phyloP scores from a whole-genome alignment of 352 stramenopile species.

The Pythium inflatum region DNA sequence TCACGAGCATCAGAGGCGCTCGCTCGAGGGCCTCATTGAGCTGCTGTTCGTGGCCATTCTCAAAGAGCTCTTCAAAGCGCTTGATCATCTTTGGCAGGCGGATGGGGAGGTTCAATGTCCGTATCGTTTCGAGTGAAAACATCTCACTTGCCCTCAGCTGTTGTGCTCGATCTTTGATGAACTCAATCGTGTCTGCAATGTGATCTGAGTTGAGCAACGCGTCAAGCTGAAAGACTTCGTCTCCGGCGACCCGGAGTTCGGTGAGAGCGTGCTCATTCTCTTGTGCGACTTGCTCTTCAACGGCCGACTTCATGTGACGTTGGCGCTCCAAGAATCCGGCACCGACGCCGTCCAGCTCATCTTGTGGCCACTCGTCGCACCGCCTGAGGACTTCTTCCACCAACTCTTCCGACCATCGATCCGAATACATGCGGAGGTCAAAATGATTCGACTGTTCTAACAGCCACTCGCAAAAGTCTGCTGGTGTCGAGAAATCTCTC shows the following conservation, averaged over 20 bases:
- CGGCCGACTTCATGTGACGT: neutral
- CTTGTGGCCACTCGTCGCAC: slow-evolving; percentile 3
- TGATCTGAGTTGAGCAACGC: neutral
- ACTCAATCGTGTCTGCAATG: neutral
- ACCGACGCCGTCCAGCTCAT: slow-evolving; percentile 1
- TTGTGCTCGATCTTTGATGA: neutral
- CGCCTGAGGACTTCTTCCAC: neutral
- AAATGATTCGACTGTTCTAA: neutral
- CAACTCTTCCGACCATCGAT: neutral
- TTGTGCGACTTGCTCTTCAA: neutral
- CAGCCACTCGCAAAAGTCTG: slow-evolving; percentile 11
- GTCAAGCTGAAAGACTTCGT: slow-evolving; percentile 3
- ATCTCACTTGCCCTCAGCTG: neutral
- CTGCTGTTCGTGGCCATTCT: slow-evolving; percentile 4
- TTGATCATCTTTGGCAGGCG: slow-evolving; percentile 5
- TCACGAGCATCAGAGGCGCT: neutral
- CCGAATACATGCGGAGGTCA: neutral
- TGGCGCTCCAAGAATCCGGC: neutral
- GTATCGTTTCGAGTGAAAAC: neutral
- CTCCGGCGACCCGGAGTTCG: neutral
- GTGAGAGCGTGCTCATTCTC: neutral
- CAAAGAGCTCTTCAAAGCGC: slow-evolving; percentile 3
- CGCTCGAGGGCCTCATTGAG: neutral
- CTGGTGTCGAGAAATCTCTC: neutral
- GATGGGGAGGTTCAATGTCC: neutral